Evolutionary conservation across 1,139 yeast species (phyloP).

Genomic region (Scheffersomyces insectosa): DNA sequence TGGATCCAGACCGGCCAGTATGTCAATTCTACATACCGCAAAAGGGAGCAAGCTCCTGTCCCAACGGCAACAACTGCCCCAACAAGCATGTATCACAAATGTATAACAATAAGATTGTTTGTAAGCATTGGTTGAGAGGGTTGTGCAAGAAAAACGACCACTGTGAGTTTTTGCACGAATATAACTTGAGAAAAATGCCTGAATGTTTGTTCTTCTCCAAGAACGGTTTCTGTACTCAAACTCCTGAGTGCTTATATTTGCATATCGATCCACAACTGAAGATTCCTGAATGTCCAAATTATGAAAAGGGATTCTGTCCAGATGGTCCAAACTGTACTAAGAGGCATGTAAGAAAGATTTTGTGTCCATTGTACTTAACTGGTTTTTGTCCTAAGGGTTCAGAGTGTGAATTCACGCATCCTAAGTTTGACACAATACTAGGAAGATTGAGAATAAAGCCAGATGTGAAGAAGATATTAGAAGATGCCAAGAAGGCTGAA

Average conservation of each 20-base stretch:
- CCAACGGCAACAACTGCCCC: conserved; percentile 81
- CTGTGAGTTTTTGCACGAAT: conserved; percentile 95
- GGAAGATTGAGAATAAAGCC: conserved; percentile 53
- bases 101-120: conserved; percentile 81
- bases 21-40: conserved; percentile 73
- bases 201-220: conserved; percentile 87
- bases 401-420: conserved; percentile 61
- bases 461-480: conserved; percentile 25
- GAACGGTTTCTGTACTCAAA: conserved; percentile 91
- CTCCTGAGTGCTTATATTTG: conserved; percentile 90
- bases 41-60: conserved; percentile 66
- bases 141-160: conserved; percentile 95
- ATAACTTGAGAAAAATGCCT: conserved; percentile 92
- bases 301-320: conserved; percentile 87
- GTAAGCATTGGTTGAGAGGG: conserved; percentile 98
- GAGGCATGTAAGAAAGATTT: conserved; percentile 73
- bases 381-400: conserved; percentile 90
- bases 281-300: conserved; percentile 83
- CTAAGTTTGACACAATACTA: conserved; percentile 49
- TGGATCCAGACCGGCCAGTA: conserved; percentile 88
- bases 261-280: conserved; percentile 90
- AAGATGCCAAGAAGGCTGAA: neutral
- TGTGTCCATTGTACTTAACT: conserved; percentile 82
- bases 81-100: conserved; percentile 84
- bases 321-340: conserved; percentile 86